Evolutionary conservation across 2,329 filamentous ascomycete species (phyloP).

Genomic region (Beauveria varroae): DNA sequence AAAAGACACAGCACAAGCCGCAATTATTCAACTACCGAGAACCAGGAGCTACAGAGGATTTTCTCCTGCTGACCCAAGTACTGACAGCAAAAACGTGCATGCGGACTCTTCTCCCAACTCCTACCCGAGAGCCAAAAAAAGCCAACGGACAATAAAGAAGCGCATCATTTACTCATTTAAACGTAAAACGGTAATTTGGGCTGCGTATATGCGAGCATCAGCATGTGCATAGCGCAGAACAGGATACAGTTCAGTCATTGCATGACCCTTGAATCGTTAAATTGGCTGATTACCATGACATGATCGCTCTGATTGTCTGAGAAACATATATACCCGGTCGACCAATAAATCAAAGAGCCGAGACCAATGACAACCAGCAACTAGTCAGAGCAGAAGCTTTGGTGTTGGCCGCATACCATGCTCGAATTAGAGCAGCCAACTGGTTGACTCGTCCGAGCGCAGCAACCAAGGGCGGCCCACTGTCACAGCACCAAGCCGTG

Average conservation of each 20-base stretch:
- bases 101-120: background rate
- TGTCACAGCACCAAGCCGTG: background rate
- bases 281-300: too few relatives aligned
- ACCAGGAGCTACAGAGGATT: too few relatives aligned
- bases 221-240: background rate
- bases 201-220: background rate
- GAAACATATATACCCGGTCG: too few relatives aligned
- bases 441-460: background rate
- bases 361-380: background rate
- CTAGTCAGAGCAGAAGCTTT: too few relatives aligned
- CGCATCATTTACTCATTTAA: background rate
- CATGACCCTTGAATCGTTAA: background rate
- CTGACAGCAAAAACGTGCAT: too few relatives aligned
- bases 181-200: background rate
- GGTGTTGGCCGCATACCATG: too few relatives aligned
- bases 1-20: too few relatives aligned
- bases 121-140: background rate
- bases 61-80: background rate
- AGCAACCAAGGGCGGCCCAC: background rate
- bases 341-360: too few relatives aligned
- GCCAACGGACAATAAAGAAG: background rate
- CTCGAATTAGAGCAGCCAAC: background rate
- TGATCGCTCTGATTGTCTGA: too few relatives aligned
- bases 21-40: too few relatives aligned
- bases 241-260: too few relatives aligned